A percentile compares a stretch with the other conserved stretches of the same genome.
phyloP scores from a whole-genome alignment of 352 stramenopile genomes.

The Phytophthora lateralis region DNA sequence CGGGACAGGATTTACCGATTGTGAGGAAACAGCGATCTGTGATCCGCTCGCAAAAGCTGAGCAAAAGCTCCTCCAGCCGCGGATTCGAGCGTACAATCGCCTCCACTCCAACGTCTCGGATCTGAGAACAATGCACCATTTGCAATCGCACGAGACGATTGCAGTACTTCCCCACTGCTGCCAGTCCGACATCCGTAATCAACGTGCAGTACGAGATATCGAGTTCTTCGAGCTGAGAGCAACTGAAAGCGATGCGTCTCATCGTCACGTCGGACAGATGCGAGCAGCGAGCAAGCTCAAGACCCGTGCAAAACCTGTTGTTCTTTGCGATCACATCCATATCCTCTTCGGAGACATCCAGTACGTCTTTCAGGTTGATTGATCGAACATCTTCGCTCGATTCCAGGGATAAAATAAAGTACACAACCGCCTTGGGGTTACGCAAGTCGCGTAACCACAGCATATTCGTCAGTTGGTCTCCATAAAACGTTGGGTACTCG shows the following conservation, averaged over 20 bases:
- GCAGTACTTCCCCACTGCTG: constrained; percentile 57
- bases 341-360: constrained; percentile 54
- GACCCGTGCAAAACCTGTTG: constrained; percentile 54
- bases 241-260: constrained; percentile 46
- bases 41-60: constrained; percentile 75
- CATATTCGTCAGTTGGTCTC: constrained; percentile 73
- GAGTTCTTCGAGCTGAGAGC: constrained; percentile 72
- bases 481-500: constrained; percentile 69
- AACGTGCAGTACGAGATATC: constrained; percentile 74
- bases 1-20: constrained; percentile 53
- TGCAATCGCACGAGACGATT: constrained; percentile 55
- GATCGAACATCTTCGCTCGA: constrained; percentile 54
- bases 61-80: constrained; percentile 56
- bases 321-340: constrained; percentile 64
- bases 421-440: constrained; percentile 58
- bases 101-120: constrained; percentile 83
- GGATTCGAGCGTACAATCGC: constrained; percentile 55
- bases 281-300: constrained; percentile 49
- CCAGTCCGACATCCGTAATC: constrained; percentile 64
- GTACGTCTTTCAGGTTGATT: constrained; percentile 62
- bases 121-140: constrained; percentile 62
- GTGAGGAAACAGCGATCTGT: constrained; percentile 65
- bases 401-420: constrained; percentile 68
- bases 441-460: constrained; percentile 56
- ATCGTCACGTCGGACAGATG: constrained; percentile 50